Base-by-base conservation (phyloP, 768 basidiomycete species). In the Russula emetica region DNA sequence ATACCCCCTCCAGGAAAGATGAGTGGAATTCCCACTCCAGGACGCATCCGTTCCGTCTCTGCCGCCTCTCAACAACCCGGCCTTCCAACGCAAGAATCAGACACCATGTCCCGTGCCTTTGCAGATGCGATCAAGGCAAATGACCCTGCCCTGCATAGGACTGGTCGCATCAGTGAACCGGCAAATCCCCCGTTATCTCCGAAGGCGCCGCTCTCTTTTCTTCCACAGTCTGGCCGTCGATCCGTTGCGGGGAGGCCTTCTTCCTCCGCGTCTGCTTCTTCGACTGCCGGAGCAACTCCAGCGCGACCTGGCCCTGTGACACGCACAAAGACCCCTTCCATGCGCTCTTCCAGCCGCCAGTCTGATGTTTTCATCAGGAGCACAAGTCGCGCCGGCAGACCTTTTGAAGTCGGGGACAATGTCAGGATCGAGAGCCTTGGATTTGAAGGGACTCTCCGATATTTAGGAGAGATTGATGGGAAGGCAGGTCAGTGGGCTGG, bases 401-500 rank as follows among this genome's bases (percentile, higher is more conserved):
- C 75, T 3, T 88, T 88, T 63, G 83, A 87, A 10, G 77, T 89
- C 5, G 94, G 92, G 2, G 92, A 94, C 70, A 83, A 80, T 69
- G 94, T 98, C 42, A 78, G 90, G 67, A 88, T 97, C 50, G 92
- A 94, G 70, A 90, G 88, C 11, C 80, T 93, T 51, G 94, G 94
- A 0, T 89, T 88, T 73, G 94, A 97, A 72, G 96, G 96, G 20
- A 82, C 78, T 10, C 75, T 98, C 50, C 78, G 84, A 64, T 98
- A 85, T 74, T 66, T 95, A 20, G 96, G 96, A 6, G 82, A 84
- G 68, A 94, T 97, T 60, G 87, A 90, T 20, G 92, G 92, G 56
- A 98, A 98, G 74, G 80, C 83, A 3, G 96, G 95, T 4, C 76
- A 86, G 7, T 99, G 92, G 91, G 96, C 92, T 18, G 96, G 96